A percentile compares a stretch with the other conserved stretches of the same genome.
Evolutionary conservation across 345 rosid species (phyloP).

Genomic region (Bruguiera sexangula): DNA sequence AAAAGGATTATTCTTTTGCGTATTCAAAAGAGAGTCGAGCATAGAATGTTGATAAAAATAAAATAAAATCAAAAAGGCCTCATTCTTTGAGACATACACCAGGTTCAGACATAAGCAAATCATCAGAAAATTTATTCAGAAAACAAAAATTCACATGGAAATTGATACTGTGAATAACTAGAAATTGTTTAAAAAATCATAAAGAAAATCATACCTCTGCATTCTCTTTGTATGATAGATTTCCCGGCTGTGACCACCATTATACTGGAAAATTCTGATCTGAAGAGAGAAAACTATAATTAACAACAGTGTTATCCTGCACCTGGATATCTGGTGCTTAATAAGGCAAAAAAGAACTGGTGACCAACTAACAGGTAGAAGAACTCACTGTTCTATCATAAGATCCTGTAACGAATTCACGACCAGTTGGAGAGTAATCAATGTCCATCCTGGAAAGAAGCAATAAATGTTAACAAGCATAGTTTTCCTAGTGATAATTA

Average conservation of each 20-base stretch:
- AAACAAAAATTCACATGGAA: neutral
- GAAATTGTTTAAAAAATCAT: neutral
- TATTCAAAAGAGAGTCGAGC: neutral
- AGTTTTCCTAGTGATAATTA: conserved; percentile 2
- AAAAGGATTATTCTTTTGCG: neutral
- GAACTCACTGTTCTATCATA: conserved; percentile 85
- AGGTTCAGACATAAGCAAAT: neutral
- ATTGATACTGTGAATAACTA: neutral
- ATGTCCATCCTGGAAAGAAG: conserved; percentile 76
- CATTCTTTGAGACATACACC: neutral
- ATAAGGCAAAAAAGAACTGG: neutral
- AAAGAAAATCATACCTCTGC: conserved; percentile 61
- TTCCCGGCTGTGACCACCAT: conserved; percentile 91
- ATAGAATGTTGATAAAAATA: neutral
- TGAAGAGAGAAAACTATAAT: conserved; percentile 22
- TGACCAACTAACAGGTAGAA: conserved; percentile 1
- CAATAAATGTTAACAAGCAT: neutral
- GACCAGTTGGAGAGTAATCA: conserved; percentile 95
- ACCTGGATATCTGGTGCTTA: too few species aligned
- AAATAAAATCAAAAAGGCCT: neutral
- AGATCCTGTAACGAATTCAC: conserved; percentile 97
- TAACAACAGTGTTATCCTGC: conserved; percentile 1
- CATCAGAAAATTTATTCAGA: neutral
- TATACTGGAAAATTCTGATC: conserved; percentile 83
- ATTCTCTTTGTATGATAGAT: conserved; percentile 95